Conservation (phyloP, 306 rosid species). For the Sesbania bispinosa region DNA sequence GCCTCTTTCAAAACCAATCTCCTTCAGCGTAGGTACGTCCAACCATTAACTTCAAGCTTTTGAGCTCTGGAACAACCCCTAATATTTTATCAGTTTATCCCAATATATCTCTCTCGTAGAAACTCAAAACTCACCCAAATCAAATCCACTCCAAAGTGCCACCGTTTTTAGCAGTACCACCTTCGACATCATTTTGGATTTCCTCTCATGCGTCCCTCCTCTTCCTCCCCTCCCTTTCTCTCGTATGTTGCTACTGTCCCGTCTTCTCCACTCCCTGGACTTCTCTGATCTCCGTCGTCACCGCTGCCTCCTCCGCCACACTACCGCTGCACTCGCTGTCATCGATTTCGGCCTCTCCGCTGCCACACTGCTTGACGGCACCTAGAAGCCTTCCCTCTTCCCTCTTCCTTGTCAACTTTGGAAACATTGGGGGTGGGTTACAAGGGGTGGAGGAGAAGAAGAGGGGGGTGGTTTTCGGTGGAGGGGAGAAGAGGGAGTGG, state of each 20-base stretch:
- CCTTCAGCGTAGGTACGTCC: no score
- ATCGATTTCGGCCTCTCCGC: slow-evolving; percentile 42
- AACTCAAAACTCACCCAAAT: no score
- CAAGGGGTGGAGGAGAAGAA: no score
- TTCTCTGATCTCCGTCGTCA: slow-evolving; percentile 59
- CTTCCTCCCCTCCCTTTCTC: slow-evolving; percentile 46
- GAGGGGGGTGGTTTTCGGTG: no score
- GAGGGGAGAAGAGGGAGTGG: no score
- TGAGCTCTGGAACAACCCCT: no score
- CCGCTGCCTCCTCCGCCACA: slow-evolving; percentile 40
- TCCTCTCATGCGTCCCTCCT: slow-evolving; percentile 48
- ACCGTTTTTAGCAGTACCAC: not conserved
- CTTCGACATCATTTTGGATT: slow-evolving; percentile 54
- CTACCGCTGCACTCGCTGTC: slow-evolving; percentile 45
- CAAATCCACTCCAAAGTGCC: not conserved
- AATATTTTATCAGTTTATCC: no score
- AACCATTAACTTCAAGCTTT: no score
- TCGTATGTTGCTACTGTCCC: slow-evolving; percentile 59
- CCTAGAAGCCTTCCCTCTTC: slow-evolving; percentile 44
- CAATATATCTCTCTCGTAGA: no score
- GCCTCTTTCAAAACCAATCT: no score
- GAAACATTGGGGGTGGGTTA: no score
- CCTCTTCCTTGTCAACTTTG: no score
- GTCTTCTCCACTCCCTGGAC: slow-evolving; percentile 44
- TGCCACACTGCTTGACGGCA: slow-evolving; percentile 32